Evolutionary conservation across 768 basidiomycete species (phyloP), one percentile per base, ranked within the genome.

Genomic region (Harrya chromipes): DNA sequence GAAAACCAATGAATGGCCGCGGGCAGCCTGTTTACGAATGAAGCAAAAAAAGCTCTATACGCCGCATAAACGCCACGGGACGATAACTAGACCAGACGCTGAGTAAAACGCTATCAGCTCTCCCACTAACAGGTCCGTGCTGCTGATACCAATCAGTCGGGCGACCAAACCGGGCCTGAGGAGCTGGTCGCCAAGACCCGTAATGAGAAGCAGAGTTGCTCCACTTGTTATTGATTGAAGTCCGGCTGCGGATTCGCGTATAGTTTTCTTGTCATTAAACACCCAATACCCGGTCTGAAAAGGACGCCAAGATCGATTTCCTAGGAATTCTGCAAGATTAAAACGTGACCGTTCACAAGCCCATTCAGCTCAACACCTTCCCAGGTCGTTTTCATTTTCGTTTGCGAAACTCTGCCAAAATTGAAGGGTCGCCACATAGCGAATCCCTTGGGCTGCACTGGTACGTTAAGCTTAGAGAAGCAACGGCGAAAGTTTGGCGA

Each of bases 31-130:
- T 14, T 26, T 11, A 29, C 17, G 36, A 40, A 19, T 43, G 31
- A 43, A 43, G 46, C n/a, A 27, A 45, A 53, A 50, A 43, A 17
- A 33, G 33, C 33, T 33, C 10, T 16, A 20, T 33, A 34, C 1
- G 23, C 64, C 64, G 66, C 64, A 59, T 33, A 66, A 66, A 59
- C 56, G 16, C 66, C 66, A 56, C 53, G 20, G 37, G 27, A 47
- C 39, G 24, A 49, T 5, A 20, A 35, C 14, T 40, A 40, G 20
- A 9, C 29, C 29, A 44, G 31, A 19, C 29, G 20, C 41, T 43
- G 40, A 38, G 24, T 42, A 27, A 53, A 42, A 17, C 13, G 12
- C 17, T 27, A 17, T 35, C 36, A 43, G 13, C n/a, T 9, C 40
- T 19, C 40, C 21, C 13, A n/a, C n/a, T n/a, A n/a, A n/a, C n/a